These are phyloP conservation scores for Candida golubevii DNA, from an alignment of 805 yeast species.

Conservation along the genomic window DNA sequence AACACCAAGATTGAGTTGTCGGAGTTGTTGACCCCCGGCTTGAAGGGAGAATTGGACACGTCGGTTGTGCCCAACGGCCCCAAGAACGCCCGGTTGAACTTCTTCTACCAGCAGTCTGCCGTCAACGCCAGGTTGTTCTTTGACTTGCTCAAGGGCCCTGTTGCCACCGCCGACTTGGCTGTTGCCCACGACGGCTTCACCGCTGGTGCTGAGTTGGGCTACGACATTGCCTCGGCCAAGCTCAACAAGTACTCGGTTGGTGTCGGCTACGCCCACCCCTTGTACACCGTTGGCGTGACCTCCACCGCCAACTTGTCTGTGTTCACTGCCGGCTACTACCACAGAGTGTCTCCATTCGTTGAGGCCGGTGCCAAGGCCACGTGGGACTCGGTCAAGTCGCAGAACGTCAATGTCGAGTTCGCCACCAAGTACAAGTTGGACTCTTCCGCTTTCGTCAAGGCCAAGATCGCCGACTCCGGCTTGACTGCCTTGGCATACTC, in stretches of 20 bases:
- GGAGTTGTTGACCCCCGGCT: conserved; percentile 90
- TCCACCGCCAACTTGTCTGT: conserved; percentile 84
- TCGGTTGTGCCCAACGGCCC: conserved; percentile 79
- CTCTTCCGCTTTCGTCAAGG: conserved; percentile 85
- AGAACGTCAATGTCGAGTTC: conserved; percentile 87
- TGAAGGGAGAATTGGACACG: conserved; percentile 88
- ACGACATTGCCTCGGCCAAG: conserved; percentile 90
- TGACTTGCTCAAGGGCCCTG: conserved; percentile 92
- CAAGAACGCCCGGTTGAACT: conserved; percentile 84
- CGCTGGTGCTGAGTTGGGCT: conserved; percentile 95
- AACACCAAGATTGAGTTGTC: conserved; percentile 90
- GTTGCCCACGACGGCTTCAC: conserved; percentile 95
- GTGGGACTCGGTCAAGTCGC: conserved; percentile 80
- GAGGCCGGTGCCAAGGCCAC: conserved; percentile 99
- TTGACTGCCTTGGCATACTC: conserved; percentile 89
- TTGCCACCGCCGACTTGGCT: conserved; percentile 91
- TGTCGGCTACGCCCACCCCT: conserved; percentile 85
- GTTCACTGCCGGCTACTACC: conserved; percentile 95
- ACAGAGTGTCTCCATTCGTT: conserved; percentile 83
- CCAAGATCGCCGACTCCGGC: conserved; percentile 95
- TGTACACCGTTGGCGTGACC: conserved; percentile 79
- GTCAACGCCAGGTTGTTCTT: conserved; percentile 93
- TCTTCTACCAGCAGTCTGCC: conserved; percentile 87
- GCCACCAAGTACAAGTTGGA: conserved; percentile 95
- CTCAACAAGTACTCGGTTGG: conserved; percentile 93